Base-by-base conservation (phyloP, 768 basidiomycete species). In the Leucosporidium yakuticum region DNA sequence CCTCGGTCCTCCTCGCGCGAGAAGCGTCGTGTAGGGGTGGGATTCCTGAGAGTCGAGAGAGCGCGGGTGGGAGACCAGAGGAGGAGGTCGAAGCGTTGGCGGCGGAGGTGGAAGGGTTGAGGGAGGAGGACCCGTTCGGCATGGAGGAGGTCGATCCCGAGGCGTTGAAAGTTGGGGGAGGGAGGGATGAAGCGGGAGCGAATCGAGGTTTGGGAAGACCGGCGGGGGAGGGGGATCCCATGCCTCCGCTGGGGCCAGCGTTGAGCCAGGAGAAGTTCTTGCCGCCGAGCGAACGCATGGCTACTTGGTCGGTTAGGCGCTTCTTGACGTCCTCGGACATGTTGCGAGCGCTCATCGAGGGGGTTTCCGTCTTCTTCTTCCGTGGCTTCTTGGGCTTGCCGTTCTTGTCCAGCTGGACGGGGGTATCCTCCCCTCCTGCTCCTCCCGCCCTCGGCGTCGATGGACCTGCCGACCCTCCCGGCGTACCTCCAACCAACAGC, bases 311-410 rank as follows among this genome's bases (percentile, higher is more conserved):
- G 44, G 88, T 88, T 86, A 93, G 86, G 77, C 90, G 91, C 83
- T 94, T 94, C 73, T 87, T 82, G 74, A 91, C 88, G 74, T 93
- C 91, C 78, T 92, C 91, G 8, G 87, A 88, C 89, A 94, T 90
- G 76, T 91, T 92, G 65, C 88, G 81, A 63, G 90, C 89, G 0
- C 88, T 89, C 17, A 90, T 25, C 88, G 14, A 89, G 88, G 89
- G 88, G 0, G 88, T 88, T 39, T 90, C 89, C 76, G 88, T 87
- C 77, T 90, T 90, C 78, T 88, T 84, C 79, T 83, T 83, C 77
- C 89, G 89, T 80, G 87, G 88, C 80, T 87, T 86, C 60, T 83
- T 84, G 20, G 68, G 68, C 63, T 73, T 71, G 23, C 66, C 70
- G 50, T 68, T 65, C 63, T 67, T 69, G 44, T 62, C 65, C 11